Base-by-base conservation (phyloP, 495 filamentous ascomycete species). In the Gamarada debralockiae region DNA sequence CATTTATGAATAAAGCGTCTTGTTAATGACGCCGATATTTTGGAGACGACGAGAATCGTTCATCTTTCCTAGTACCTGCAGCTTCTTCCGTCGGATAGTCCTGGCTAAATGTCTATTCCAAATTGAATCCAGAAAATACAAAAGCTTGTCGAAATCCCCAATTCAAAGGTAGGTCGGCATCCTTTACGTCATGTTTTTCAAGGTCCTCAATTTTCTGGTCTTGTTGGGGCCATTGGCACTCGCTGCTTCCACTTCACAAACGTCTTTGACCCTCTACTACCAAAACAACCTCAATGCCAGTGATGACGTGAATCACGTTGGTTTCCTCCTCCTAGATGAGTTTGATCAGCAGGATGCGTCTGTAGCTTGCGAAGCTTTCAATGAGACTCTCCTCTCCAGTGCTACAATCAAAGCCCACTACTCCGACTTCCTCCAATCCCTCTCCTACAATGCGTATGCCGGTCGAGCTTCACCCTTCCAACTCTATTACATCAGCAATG, bases 211-310 rank as follows among this genome's bases (percentile, higher is more conserved):
- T 29, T 29, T 29, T 10, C 27, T 29, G 27, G 27, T 4, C 27
- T 10, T 29, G 27, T 29, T 29, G 27, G 27, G 4, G 27, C 27
- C 27, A 29, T 29, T 29, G 27, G 4, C 27, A 5, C 10, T 29
- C 27, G 27, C 27, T 29, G 27, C 27, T 21, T 59, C 48, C 38
- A 76, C 74, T 52, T 55, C 63, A 12, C 53, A 63, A 29, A 67
- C 66, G 0, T 76, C 73, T 14, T 54, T 74, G 33, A 73, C 70
- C 5, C 55, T 75, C 3, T 48, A 75, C 6, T 75, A 72, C 38
- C 73, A 76, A 53, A 76, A 76, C 60, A 75, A 75, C 48, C 57
- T 76, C 14, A 76, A 76, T 52, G 53, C 58, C n/a, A 67, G 67
- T 8, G 73, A 76, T 52, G 67, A 72, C 55, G 64, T 50, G 8